Conservation (phyloP, 1,284 basidiomycete species). For the Irpex sp. region DNA sequence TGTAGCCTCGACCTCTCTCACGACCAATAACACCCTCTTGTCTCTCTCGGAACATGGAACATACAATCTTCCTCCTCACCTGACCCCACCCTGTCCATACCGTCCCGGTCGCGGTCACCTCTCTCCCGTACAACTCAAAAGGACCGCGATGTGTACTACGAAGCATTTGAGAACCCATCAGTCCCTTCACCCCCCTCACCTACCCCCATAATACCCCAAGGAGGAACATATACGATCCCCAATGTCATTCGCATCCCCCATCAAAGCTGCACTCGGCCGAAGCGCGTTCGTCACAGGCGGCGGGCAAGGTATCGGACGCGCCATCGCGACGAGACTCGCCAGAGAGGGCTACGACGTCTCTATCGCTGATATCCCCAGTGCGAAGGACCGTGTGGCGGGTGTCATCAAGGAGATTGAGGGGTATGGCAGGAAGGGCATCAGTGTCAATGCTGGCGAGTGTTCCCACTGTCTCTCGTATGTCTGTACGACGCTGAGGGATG, state of each 20-base stretch:
- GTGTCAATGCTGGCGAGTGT: conserved; percentile 24
- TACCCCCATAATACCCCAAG: no score
- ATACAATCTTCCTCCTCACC: background rate
- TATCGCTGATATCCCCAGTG: conserved; percentile 30
- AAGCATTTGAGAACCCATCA: background rate
- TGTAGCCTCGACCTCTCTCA: no score
- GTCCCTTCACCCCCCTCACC: no score
- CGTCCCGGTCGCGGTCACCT: background rate
- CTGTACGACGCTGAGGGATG: background rate
- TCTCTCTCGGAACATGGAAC: no score
- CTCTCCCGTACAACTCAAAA: background rate
- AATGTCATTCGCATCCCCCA: conserved; percentile 17
- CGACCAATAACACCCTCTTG: no score
- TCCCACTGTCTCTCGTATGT: no score
- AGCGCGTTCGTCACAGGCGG: conserved; percentile 37
- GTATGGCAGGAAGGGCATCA: conserved; percentile 27
- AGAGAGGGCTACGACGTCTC: conserved; percentile 34
- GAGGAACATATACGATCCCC: background rate
- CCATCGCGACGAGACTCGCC: conserved; percentile 37
- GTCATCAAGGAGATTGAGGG: conserved; percentile 28
- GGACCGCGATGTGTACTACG: background rate
- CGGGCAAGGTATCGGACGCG: conserved; percentile 37
- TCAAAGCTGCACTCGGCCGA: conserved; percentile 25
- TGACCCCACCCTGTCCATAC: background rate
- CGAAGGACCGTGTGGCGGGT: conserved; percentile 24